Evolutionary conservation across 768 basidiomycete genomes (phyloP), one percentile per base, ranked within the genome.

Genomic region (Kwoniella newhampshirensis): DNA sequence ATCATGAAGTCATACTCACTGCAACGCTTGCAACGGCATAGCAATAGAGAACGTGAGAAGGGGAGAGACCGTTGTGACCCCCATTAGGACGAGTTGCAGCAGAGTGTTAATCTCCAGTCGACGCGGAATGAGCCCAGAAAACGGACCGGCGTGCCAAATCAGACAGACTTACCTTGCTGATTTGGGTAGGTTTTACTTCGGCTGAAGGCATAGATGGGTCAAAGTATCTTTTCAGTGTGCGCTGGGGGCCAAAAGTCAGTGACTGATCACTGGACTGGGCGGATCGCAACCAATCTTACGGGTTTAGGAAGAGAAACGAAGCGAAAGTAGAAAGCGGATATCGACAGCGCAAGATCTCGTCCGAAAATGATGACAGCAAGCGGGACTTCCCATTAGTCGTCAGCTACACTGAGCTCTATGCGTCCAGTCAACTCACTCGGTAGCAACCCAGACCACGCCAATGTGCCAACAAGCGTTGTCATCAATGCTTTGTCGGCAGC

Each of bases 401-500:
- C 3, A 15, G 17, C 15, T 5, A 23, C 20, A 36, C 25, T 1
- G 35, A 44, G 27, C 7, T 40, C 42, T 15, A 17, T 26, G 42
- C 28, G 25, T 26, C 40, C 18, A n/a, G n/a, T n/a, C 25, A 25
- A 81, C 85, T 61, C 62, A 93, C 93, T 64, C 8, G 94, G 94
- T 20, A 99, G 79, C 64, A 94, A 79, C 20, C 84, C 86, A 63
- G 88, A 86, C 82, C 87, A 83, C 0, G 91, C 85, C 59, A 99
- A 78, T 0, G 91, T 87, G 44, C 92, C 79, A 0, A 89, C 90
- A 68, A 99, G 79, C 0, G 93, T 97, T 1, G 96, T 94, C 87
- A 99, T 88, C 40, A 99, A 79, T 11, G 84, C 81, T 77, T 99
- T 99, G 82, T 99, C 96, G 2, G 96, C 96, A 0, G 94, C 91